Evolutionary conservation across 805 yeast species (phyloP).

Genomic region (Yueomyces sp.): DNA sequence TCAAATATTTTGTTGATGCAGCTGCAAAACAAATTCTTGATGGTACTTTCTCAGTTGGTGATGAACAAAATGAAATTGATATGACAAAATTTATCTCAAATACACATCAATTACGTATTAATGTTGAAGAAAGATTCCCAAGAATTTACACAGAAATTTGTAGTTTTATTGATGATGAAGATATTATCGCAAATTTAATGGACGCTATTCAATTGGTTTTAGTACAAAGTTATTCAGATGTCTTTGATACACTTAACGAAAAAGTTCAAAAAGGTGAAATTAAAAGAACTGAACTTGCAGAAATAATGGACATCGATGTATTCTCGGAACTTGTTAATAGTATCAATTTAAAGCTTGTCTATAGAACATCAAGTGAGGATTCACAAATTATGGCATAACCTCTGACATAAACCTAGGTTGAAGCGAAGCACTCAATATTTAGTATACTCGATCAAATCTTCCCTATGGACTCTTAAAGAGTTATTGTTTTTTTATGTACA

Average conservation of each 20-base stretch:
- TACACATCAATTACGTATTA: conserved; percentile 32
- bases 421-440: no score
- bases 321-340: conserved; percentile 33
- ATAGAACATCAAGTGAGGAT: neutral
- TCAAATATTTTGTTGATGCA: conserved; percentile 53
- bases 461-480: no score
- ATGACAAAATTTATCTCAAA: conserved; percentile 10
- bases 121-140: conserved; percentile 42
- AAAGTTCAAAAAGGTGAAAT: conserved; percentile 11
- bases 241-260: conserved; percentile 27
- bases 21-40: conserved; percentile 36
- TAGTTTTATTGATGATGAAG: conserved; percentile 42
- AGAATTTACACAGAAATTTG: conserved; percentile 38
- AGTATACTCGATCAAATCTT: no score
- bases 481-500: no score
- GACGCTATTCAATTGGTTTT: conserved; percentile 57
- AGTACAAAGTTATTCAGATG: conserved; percentile 42
- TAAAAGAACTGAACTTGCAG: conserved; percentile 27
- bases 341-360: neutral
- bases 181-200: conserved; percentile 36
- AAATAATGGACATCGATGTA: conserved; percentile 52
- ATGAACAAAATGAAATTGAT: conserved; percentile 8
- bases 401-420: neutral
- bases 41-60: conserved; percentile 26
- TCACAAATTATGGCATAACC: neutral